Percentiles rank a stretch among this genome's conserved stretches.
Conservation (phyloP, 1,284 basidiomycete species). For the Boletus hoseneyae region DNA sequence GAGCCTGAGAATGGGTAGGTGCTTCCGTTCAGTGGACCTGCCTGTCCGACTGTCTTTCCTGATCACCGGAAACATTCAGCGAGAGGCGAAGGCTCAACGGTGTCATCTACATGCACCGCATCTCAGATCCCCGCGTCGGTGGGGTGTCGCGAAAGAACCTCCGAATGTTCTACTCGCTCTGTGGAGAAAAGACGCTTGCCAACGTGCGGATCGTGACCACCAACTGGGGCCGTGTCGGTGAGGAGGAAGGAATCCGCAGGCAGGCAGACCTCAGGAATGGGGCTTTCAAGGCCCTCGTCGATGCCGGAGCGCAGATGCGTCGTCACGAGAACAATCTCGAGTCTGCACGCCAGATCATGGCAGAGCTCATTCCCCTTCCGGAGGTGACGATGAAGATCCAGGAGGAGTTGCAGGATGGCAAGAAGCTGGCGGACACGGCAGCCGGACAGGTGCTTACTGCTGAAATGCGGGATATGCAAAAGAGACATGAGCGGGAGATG, state of each 20-base stretch:
- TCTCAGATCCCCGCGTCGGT: constrained; percentile 40
- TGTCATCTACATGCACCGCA: constrained; percentile 30
- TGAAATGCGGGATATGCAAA: constrained; percentile 1
- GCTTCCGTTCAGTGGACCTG: neutral
- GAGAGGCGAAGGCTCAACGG: constrained; percentile 24
- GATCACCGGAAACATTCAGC: neutral
- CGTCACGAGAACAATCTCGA: constrained; percentile 3
- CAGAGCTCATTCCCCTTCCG: neutral
- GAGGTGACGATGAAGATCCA: neutral
- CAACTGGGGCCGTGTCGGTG: constrained; percentile 5
- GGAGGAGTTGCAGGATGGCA: constrained; percentile 1
- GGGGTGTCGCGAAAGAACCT: constrained; percentile 43
- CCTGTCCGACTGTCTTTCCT: no score
- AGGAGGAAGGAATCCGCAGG: neutral
- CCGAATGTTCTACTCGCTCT: constrained; percentile 42
- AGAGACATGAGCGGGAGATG: constrained; percentile 4
- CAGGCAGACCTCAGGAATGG: neutral
- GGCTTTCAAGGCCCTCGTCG: constrained; percentile 1
- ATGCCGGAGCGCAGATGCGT: constrained; percentile 4
- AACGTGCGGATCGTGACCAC: constrained; percentile 9
- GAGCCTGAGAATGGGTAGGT: constrained; percentile 36
- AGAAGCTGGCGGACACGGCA: constrained; percentile 2
- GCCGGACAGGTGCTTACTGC: neutral
- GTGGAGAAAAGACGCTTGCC: constrained; percentile 36
- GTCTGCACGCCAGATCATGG: neutral